Evolutionary conservation across 768 basidiomycete genomes (phyloP), one percentile per base, ranked within the genome.

Genomic region (Brasilioporus rufonigricans): DNA sequence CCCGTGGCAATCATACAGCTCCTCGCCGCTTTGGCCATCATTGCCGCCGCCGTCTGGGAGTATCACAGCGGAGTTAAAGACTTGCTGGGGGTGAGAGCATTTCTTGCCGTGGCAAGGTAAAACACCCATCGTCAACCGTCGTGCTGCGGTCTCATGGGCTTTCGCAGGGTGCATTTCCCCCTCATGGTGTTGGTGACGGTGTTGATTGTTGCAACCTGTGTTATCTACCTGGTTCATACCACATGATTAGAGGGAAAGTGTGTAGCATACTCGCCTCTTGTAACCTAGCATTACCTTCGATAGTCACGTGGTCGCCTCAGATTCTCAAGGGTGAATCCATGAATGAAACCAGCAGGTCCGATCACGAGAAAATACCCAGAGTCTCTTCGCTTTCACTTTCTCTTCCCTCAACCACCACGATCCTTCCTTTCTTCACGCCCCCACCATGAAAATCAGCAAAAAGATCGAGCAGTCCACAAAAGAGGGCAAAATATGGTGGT

Each of bases 401-500:
- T 56, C 48, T 48, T 49, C 8, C 21, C 51, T 47, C 48, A 2
- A 14, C 48, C 56, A 59, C 56, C 60, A 62, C 65, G 50, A 54
- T 59, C 59, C 60, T 59, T 57, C 18, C 60, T 52, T 67, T 56
- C 32, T 58, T 59, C 64, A 63, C 63, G 12, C 13, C 41, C 32
- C 40, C 49, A 39, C 41, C 73, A 97, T 97, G 93, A 96, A 89
- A 83, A 92, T 98, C 72, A 93, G 87, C 63, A 84, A 94, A 73
- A 98, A 96, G 77, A 91, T 98, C 43, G 80, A 86, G 59, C 85
- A 91, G 71, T 91, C 91, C 45, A 76, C 83, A 57, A 86, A 88
- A 69, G 89, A 96, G 63, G 86, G 88, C 59, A 85, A 92, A 65
- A 76, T 91, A 56, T 97, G 94, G 89, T 99, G 95, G 95, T 94